Evolutionary conservation across 495 filamentous ascomycete species (phyloP), one percentile per base, ranked within the genome.

Genomic region (Rostrohypoxylon terebratum): DNA sequence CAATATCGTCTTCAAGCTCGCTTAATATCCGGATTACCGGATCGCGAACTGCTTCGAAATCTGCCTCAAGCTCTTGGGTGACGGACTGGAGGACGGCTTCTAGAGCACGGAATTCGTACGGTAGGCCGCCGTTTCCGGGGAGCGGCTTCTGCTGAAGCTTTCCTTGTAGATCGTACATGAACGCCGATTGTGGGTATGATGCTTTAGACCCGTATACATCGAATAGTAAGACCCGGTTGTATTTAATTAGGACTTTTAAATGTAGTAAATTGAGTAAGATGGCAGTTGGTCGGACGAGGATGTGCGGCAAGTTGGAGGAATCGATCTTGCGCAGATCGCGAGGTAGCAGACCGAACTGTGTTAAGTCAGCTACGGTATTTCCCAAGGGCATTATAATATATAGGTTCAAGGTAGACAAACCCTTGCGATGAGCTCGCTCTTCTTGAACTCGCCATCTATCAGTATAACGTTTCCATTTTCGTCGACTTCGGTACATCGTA

Each of bases 291-390:
- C 96, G 94, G 63, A 99, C 91, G 59, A 98, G 90, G 55, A 99
- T 98, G 71, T 97, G 93, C 4, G 96, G 96, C n/a, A 99, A 88
- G 69, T 97, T 91, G 57, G 93, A 97, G n/a, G 94, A 97, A 77
- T 98, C 96, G 74, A 98, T 97, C 79, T 99, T 99, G 74, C 96
- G 92, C 7, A 99, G 86, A 84, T 99, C 96, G 53, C 96, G 94
- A 59, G 96, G 94, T 11, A 98, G 89, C 25, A 99, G 89, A 40
- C 96, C 96, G 77, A 98, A 98, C 94, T 98, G 67, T 73, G 20
- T 33, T 20, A 9, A 18, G 54, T 84, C 70, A 82, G 80, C 66
- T 65, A 25, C 21, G n/a, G 28, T 18, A 1, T 57, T 72, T 57
- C 4, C 44, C 1, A 47, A 13, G 21, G 63, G 57, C 31, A 23